Conservation (phyloP, 768 basidiomycete genomes). For the Naganishia kalamii region DNA sequence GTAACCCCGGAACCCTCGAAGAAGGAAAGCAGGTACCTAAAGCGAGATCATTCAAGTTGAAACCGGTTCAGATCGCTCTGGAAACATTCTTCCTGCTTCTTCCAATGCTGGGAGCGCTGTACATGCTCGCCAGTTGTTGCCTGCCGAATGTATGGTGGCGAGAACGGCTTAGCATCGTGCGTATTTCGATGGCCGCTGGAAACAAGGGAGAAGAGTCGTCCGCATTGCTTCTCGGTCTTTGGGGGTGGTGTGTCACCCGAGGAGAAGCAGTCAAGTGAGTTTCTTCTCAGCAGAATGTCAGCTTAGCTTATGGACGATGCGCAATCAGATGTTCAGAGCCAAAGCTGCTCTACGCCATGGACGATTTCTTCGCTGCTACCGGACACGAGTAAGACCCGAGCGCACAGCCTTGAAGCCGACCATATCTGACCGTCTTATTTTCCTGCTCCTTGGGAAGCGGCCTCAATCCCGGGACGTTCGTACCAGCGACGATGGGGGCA, state of each 20-base stretch:
- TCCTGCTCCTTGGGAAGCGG: background rate
- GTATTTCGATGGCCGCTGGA: background rate
- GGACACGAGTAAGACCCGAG: background rate
- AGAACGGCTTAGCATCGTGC: conserved; percentile 13
- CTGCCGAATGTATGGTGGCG: conserved; percentile 17
- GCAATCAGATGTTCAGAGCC: background rate
- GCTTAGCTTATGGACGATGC: background rate
- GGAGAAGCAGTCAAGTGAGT: background rate
- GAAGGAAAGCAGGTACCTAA: background rate
- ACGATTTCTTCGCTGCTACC: background rate
- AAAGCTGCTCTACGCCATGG: conserved; percentile 15
- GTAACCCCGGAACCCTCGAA: background rate
- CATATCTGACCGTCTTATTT: background rate
- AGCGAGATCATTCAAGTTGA: background rate
- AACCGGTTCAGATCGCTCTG: background rate
- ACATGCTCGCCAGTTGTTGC: conserved; percentile 15
- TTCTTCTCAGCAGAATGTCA: too few relatives aligned
- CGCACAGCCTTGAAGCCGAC: too few relatives aligned
- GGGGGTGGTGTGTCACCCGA: conserved; percentile 17
- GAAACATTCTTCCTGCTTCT: conserved; percentile 9
- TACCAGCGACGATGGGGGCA: background rate
- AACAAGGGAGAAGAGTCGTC: background rate
- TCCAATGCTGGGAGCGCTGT: conserved; percentile 6
- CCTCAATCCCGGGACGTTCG: background rate
- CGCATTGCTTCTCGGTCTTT: background rate